Evolutionary conservation across 257 asterid species (phyloP), one percentile per base, ranked within the genome.

Genomic region (Linaria vulgaris): DNA sequence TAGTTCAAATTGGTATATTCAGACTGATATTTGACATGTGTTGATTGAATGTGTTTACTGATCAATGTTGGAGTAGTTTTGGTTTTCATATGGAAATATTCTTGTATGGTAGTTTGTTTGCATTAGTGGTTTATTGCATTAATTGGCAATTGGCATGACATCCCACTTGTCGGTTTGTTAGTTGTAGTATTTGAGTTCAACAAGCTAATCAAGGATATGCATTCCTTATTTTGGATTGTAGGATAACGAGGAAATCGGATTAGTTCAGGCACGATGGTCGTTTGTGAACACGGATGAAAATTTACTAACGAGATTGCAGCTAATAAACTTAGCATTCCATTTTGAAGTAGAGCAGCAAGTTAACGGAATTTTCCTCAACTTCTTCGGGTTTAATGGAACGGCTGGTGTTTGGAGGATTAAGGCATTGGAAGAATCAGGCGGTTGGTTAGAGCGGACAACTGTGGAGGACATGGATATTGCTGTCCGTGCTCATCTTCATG

Each of bases 401-500:
- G 98, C 98, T 23, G 98, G 98, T 1, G 91, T 91, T 30, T 91
- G 98, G 98, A 83, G 98, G 79, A 88, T 88, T 16, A 91, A 88
- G 76, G 95, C 98, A 0, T 78, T 91, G 78, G 98, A 88, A 71
- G 96, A 87, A 27, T 91, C 98, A 0, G 96, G 98, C 43, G 98
- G 98, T 1, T 91, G 98, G 98, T 61, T 88, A 83, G 98, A 91
- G 82, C 80, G 98, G 59, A 91, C 98, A 43, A 91, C 98, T 0
- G 98, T 91, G 1, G 98, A 91, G 76, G 98, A 91, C 73, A 91
- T 91, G 98, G 98, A 91, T 74, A 91, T 91, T 71, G 98, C 98
- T 43, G 96, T 91, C 34, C 91, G 98, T 0, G 98, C 96, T 61
- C 98, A 91, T 79, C 86, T 91, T 27, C 95, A 91, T 8, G 98